These are phyloP conservation scores for Sporobolomyces roseus DNA, from an alignment of 768 basidiomycete genomes.

Conservation along the genomic window DNA sequence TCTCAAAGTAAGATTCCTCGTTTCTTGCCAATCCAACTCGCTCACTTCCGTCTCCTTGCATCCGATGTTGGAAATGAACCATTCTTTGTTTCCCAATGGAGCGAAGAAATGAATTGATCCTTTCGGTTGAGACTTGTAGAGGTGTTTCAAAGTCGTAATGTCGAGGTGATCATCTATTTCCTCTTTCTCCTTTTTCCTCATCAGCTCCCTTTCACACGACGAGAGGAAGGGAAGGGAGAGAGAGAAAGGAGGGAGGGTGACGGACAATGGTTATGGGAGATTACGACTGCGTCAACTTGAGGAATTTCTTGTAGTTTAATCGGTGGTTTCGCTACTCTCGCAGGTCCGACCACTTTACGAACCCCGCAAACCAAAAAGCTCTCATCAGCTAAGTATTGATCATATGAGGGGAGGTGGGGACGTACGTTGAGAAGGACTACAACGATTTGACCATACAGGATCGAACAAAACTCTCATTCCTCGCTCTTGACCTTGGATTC, in stretches of 20 bases:
- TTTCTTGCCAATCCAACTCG: slow-evolving; percentile 59
- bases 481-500: slow-evolving; percentile 18
- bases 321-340: slow-evolving; percentile 30
- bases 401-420: background rate
- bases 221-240: slow-evolving; percentile 15
- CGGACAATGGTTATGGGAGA: slow-evolving; percentile 55
- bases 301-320: slow-evolving; percentile 57
- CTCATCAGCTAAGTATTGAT: slow-evolving; percentile 24
- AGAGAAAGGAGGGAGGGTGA: no score
- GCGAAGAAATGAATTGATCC: slow-evolving; percentile 58
- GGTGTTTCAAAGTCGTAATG: slow-evolving; percentile 51
- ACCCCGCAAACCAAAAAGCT: background rate
- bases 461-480: slow-evolving; percentile 48
- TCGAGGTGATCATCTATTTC: slow-evolving; percentile 54
- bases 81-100: slow-evolving; percentile 57
- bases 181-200: slow-evolving; percentile 23
- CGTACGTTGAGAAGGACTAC: slow-evolving; percentile 45
- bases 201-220: slow-evolving; percentile 7
- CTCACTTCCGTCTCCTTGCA: slow-evolving; percentile 53
- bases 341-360: slow-evolving; percentile 25
- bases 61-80: slow-evolving; percentile 51
- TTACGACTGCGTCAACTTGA: slow-evolving; percentile 61
- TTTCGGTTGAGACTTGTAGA: slow-evolving; percentile 44
- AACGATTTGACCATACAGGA: slow-evolving; percentile 47
- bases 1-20: slow-evolving; percentile 12